Evolutionary conservation across 2,329 filamentous ascomycete species (phyloP), one percentile per base, ranked within the genome.

Genomic region (Colletotrichum tanaceti): DNA sequence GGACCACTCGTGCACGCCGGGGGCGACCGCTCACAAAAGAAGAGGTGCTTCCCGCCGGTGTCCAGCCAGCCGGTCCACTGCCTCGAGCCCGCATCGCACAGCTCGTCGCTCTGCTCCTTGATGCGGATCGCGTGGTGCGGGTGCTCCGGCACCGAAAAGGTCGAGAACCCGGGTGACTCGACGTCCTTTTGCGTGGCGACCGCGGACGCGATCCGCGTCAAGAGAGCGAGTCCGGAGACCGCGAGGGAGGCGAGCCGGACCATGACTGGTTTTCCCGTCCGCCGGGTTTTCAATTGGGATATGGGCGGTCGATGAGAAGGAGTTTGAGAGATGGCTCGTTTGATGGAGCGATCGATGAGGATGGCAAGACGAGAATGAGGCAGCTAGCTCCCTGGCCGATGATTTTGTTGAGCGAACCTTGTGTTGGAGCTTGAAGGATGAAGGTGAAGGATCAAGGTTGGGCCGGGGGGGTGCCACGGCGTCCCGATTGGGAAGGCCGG

Each of bases 41-140:
- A 72, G 1, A 72, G 53, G 43, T 72, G 71, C 43, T 71, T 72
- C 5, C 71, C 71, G 32, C 63, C 70, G 0, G 73, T 65, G 43
- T 75, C 74, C 3, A 76, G 57, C 75, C 74, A 76, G 10, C 74
- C 75, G 0, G 75, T 76, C 63, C 74, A 76, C 38, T 76, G 75
- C 38, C 63, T 55, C 5, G 75, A 75, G 18, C 71, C 73, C 5
- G 75, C 74, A 6, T 70, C 63, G 47, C 75, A 76, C 20, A 76
- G 44, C 18, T 69, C 64, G 43, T 75, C 73, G 41, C 70, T 74
- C 55, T 76, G 73, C 50, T 73, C 59, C 24, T 71, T 72, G 54
- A 76, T 76, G 3, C 74, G 72, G 11, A 76, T 70, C 1, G 73
- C 71, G 38, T 76, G 61, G 7, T 70, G 53, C 3, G 73, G 73